These are phyloP conservation scores for Curvularia sp. DNA, from an alignment of 2,329 filamentous ascomycete species.

Conservation along the genomic window DNA sequence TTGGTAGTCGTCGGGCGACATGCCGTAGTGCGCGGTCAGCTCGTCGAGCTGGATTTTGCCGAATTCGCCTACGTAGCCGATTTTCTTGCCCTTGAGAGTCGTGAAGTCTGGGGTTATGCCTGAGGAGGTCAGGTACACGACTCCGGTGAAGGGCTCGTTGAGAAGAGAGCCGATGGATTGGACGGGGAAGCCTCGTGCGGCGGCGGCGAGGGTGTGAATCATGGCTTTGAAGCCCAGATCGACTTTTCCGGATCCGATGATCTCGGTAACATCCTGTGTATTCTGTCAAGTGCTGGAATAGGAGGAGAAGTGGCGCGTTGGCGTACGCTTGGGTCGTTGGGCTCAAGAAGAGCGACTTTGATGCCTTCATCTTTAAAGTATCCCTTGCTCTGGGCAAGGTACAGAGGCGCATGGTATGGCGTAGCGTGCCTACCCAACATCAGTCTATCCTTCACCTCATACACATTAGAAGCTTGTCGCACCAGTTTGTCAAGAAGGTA, in stretches of 20 bases:
- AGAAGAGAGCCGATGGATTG: slow-evolving; percentile 76
- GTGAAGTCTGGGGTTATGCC: slow-evolving; percentile 79
- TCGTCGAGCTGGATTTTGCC: slow-evolving; percentile 85
- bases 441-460: slow-evolving; percentile 12
- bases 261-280: slow-evolving; percentile 75
- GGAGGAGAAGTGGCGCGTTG: neutral
- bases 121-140: slow-evolving; percentile 76
- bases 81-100: slow-evolving; percentile 76
- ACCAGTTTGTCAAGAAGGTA: slow-evolving; percentile 86
- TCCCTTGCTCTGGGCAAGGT: slow-evolving; percentile 77
- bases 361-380: slow-evolving; percentile 78
- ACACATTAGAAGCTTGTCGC: slow-evolving; percentile 35
- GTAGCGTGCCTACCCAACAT: slow-evolving; percentile 72
- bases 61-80: slow-evolving; percentile 82
- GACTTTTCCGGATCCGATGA: slow-evolving; percentile 77
- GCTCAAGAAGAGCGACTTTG: slow-evolving; percentile 78
- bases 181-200: slow-evolving; percentile 77
- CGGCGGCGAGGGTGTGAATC: slow-evolving; percentile 82
- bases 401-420: slow-evolving; percentile 80
- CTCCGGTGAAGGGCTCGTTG: slow-evolving; percentile 80
- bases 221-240: slow-evolving; percentile 84
- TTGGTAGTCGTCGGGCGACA: slow-evolving; percentile 75
- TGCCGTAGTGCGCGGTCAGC: slow-evolving; percentile 78
- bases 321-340: slow-evolving; percentile 74
- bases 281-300: too few species aligned